Evolutionary conservation across 805 yeast species (phyloP), one percentile per base, ranked within the genome.

Genomic region (Priceomyces melissophilus): DNA sequence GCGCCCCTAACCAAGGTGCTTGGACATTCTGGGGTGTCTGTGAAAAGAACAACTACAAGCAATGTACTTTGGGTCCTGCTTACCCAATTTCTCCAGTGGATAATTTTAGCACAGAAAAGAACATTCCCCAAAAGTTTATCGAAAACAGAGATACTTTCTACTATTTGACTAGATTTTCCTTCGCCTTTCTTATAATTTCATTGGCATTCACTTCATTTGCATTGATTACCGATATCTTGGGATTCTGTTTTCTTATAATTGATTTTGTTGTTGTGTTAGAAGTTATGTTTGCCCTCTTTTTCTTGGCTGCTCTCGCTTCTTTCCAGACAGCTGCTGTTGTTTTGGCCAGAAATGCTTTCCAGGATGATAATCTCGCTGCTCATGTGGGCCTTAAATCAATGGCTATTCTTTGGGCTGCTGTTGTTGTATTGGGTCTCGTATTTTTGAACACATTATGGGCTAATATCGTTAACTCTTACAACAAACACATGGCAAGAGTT

Each of bases 11-110:
- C 29, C 57, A 62, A 11, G 69, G 87, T 2, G 79, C 90, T 53
- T 90, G 96, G 96, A 84, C 90, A 9, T 78, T 78, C 62, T 90
- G 91, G 76, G 81, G 83, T 47, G 71, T 83, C 35, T 81, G 87
- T 60, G 71, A 75, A 47, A 76, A 77, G 41, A 47, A 57, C 32
- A 71, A 79, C 61, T 88, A 88, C 65, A 60, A 79, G 33, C 43
- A 61, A 14, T 75, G 74, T 54, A 57, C 61, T 35, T 58, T 73
- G 33, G 78, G 80, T 10, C 84, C 96, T 13, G 97, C 87, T n/a
- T 82, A 73, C 64, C 88, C 96, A 32, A 79, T 89, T 58, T 85
- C 95, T 17, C 96, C 96, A 23, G 76, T 63, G 35, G 79, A 78
- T 53, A 87, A 87, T 67, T 88, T 88, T 53, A 71, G 71, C 40